Evolutionary conservation across 257 asterid genomes (phyloP), one percentile per base, ranked within the genome.

Genomic region (Henckelia pumila): DNA sequence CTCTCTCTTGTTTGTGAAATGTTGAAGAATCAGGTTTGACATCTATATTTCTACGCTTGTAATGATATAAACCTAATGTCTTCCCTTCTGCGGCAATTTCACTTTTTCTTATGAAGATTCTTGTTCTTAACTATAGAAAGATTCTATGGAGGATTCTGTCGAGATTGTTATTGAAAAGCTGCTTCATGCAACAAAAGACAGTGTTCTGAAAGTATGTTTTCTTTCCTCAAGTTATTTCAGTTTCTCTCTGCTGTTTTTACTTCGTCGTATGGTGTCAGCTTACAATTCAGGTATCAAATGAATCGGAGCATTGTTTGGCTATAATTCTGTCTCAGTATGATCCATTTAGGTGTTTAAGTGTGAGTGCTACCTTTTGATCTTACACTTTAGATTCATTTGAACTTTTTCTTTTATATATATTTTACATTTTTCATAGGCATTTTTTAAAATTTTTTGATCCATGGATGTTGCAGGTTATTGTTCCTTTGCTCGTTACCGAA

Each of bases 401-500:
- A 25, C 4, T 1, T 26, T 26, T 26, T 26, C 4, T 1, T 26
- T 26, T 26, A 2, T 26, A 25, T 61, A 22, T n/a, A 2, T 40
- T 1, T 24, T 60, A 40, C 28, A 64, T 28, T 5, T n/a, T 40
- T 30, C 32, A 62, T 59, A 11, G 5, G 16, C 8, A 21, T 13
- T 44, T 52, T 70, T 68, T 26, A n/a, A n/a, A n/a, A 60, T 7
- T 56, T 53, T 67, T 55, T 35, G 20, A 67, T 60, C 58, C 56
- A 57, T 69, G 68, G 66, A 63, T 14, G 6, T 68, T 75, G 80
- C 87, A 94, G 98, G 96, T 94, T 75, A 84, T 94, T 78, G 94
- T 89, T 77, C 99, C 99, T 29, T 82, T 91, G 78, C 88, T 94
- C 61, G 96, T 84, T 57, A 88, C 98, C n/a, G 98, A 91, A 80